Evolutionary conservation across 441 rosid species (phyloP).

Genomic region (Pelargonium myrrhifolium): DNA sequence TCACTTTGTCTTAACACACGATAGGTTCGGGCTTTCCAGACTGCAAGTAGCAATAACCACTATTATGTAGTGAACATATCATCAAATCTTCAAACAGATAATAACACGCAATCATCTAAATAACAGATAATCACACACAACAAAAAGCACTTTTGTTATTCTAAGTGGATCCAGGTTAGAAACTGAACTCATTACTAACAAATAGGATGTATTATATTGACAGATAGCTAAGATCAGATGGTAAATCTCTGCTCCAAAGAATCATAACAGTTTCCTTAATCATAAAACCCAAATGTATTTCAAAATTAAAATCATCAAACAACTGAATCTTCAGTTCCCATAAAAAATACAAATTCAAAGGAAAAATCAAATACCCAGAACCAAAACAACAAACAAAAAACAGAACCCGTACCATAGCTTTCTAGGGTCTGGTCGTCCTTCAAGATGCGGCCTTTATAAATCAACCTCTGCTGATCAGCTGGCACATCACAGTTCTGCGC

Average conservation of each 20-base stretch:
- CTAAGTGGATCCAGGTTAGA: not conserved
- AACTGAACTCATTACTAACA: not conserved
- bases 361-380: no score
- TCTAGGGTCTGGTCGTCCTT: constrained; percentile 4
- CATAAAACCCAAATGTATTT: not conserved
- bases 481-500: constrained; percentile 2
- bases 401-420: not conserved
- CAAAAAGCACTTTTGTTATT: not conserved
- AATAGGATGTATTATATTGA: not conserved
- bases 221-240: not conserved
- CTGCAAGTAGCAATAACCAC: no score
- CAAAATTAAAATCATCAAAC: not conserved
- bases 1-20: no score
- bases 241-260: not conserved
- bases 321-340: not conserved
- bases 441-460: constrained; percentile 6
- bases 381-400: no score
- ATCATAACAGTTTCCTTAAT: not conserved
- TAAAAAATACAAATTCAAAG: not conserved
- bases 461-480: constrained; percentile 7
- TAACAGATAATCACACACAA: not conserved
- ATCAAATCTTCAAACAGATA: not conserved
- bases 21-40: no score
- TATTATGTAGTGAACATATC: not conserved
- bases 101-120: not conserved